Conservation (phyloP, 257 asterid genomes). For the Eustoma russellianum region DNA sequence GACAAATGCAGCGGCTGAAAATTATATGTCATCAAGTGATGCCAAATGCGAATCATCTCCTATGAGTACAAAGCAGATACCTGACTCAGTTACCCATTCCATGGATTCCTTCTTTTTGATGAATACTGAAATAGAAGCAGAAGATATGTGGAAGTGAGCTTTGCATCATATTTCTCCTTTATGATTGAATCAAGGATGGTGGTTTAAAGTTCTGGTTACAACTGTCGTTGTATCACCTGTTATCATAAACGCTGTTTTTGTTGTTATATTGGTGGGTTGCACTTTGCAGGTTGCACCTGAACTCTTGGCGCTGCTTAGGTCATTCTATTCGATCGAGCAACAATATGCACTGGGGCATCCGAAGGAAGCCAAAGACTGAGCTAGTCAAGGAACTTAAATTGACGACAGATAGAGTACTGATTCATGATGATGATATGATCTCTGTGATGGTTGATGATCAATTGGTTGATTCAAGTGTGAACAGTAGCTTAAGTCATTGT, state of each 20-base stretch:
- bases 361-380: slow-evolving; percentile 65
- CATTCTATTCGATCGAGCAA: slow-evolving; percentile 29
- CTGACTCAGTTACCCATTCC: slow-evolving; percentile 40
- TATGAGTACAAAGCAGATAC: slow-evolving; percentile 20
- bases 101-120: slow-evolving; percentile 61
- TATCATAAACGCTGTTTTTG: too few species aligned
- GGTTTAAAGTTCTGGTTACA: background rate
- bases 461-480: slow-evolving; percentile 35
- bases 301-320: slow-evolving; percentile 47
- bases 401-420: slow-evolving; percentile 37
- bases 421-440: slow-evolving; percentile 39
- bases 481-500: slow-evolving; percentile 21
- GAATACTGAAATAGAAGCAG: slow-evolving; percentile 23
- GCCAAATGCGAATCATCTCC: slow-evolving; percentile 22
- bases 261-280: slow-evolving; percentile 1
- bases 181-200: slow-evolving; percentile 2
- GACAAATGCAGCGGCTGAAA: slow-evolving; percentile 26
- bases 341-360: slow-evolving; percentile 60
- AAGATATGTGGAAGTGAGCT: slow-evolving; percentile 59
- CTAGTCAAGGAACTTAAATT: slow-evolving; percentile 86
- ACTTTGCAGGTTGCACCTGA: slow-evolving; percentile 55
- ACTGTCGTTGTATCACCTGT: too few species aligned
- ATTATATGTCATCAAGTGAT: slow-evolving; percentile 24
- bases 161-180: slow-evolving; percentile 9
- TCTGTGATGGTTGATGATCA: slow-evolving; percentile 44